Evolutionary conservation across 139 green algal species (phyloP).

Genomic region (Volvox africanus): DNA sequence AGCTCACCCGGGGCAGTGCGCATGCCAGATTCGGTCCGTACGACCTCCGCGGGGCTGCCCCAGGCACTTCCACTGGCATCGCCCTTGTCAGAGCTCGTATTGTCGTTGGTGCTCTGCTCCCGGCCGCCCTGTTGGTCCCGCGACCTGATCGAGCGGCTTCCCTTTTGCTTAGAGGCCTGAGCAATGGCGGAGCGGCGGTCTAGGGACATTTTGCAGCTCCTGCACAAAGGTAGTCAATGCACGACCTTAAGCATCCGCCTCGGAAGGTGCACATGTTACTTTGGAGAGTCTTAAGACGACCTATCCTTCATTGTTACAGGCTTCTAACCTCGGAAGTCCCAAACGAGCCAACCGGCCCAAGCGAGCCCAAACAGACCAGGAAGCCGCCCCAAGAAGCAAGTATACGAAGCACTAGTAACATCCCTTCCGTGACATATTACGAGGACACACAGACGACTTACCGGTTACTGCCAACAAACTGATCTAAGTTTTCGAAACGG

Average conservation of each 20-base stretch:
- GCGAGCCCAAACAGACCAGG: no score
- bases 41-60: not conserved
- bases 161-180: not conserved
- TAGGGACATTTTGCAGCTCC: conserved; percentile 43
- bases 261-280: no score
- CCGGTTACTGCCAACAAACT: conserved; percentile 19
- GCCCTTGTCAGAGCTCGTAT: conserved; percentile 20
- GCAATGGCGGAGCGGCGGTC: conserved; percentile 22
- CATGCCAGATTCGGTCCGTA: not conserved
- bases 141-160: not conserved
- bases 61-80: not conserved
- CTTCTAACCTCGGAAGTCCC: no score
- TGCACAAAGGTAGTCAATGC: not conserved
- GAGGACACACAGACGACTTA: not conserved
- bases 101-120: conserved; percentile 3
- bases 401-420: no score
- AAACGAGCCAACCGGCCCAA: no score
- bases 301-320: no score
- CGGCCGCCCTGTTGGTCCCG: conserved; percentile 18
- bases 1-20: not conserved
- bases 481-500: conserved; percentile 14
- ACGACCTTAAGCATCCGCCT: no score
- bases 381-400: no score
- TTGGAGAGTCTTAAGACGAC: no score
- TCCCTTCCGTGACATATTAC: no score